These are phyloP conservation scores for Vitis riparia DNA, from an alignment of 164 flowering plant genomes.

Conservation along the genomic window DNA sequence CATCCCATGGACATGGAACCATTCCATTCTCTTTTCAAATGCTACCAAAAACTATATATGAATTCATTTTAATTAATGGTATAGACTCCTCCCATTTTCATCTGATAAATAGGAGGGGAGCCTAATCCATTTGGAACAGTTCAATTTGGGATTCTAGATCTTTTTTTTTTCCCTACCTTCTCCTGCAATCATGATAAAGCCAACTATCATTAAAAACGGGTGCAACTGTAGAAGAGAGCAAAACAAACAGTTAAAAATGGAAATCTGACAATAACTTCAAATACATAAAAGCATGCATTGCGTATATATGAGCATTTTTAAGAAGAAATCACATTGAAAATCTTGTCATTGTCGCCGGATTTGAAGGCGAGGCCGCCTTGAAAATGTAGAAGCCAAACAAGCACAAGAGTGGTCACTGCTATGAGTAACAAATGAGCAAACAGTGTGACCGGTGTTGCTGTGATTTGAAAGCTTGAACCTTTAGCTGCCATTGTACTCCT, in stretches of 20 bases:
- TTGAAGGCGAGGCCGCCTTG: slow-evolving; percentile 42
- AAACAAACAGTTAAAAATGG: not conserved
- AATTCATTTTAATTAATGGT: no score
- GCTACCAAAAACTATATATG: no score
- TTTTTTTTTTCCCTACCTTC: slow-evolving; percentile 44
- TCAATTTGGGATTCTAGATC: no score
- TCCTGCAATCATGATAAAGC: slow-evolving; percentile 44
- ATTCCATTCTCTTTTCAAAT: no score
- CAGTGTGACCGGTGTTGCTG: slow-evolving; percentile 27
- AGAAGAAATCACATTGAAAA: slow-evolving; percentile 34
- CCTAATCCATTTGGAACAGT: no score
- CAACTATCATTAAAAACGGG: slow-evolving; percentile 51
- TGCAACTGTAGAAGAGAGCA: slow-evolving; percentile 48
- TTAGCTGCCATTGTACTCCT: slow-evolving; percentile 8
- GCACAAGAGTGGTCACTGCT: slow-evolving; percentile 43
- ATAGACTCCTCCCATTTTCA: no score
- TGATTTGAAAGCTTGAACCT: slow-evolving; percentile 18
- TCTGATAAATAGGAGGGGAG: no score
- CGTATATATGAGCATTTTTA: no score
- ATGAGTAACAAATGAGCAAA: slow-evolving; percentile 53
- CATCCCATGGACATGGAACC: no score
- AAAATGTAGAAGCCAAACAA: slow-evolving; percentile 55
- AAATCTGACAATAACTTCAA: not conserved
- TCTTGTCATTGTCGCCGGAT: slow-evolving; percentile 32
- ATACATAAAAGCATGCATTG: not conserved